Percentiles rank a stretch among this genome's conserved stretches.
These are phyloP conservation scores for Tetrastigma voinierianum DNA, from an alignment of 164 flowering plant species.

Conservation along the genomic window DNA sequence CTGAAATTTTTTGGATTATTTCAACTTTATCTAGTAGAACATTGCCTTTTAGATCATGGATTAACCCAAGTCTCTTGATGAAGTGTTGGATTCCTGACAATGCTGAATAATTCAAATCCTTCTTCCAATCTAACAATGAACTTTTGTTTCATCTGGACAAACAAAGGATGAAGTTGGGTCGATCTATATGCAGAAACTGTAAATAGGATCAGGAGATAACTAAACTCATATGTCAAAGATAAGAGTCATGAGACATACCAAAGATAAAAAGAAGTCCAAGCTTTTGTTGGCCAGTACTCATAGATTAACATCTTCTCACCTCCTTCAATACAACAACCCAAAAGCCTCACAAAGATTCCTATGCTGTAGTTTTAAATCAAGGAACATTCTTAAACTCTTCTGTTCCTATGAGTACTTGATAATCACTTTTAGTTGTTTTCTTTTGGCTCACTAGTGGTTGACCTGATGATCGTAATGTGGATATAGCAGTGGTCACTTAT, in stretches of 20 bases:
- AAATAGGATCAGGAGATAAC: too few species aligned
- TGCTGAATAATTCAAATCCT: slow-evolving; percentile 27
- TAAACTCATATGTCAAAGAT: background rate
- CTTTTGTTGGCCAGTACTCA: slow-evolving; percentile 41
- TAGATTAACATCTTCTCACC: slow-evolving; percentile 43
- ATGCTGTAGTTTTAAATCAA: slow-evolving; percentile 47
- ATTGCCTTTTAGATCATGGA: slow-evolving; percentile 44
- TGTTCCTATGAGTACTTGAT: slow-evolving; percentile 32
- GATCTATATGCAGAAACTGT: too few species aligned
- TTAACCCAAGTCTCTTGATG: slow-evolving; percentile 45
- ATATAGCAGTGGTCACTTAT: background rate
- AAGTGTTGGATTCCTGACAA: slow-evolving; percentile 39
- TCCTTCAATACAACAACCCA: slow-evolving; percentile 39
- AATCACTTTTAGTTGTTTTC: slow-evolving; percentile 43
- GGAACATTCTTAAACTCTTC: slow-evolving; percentile 44
- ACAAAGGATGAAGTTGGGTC: too few species aligned
- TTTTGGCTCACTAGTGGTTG: slow-evolving; percentile 24
- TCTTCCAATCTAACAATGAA: slow-evolving; percentile 27
- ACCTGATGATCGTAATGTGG: slow-evolving; percentile 19
- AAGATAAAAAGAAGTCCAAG: slow-evolving; percentile 37
- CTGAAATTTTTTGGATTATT: slow-evolving; percentile 43
- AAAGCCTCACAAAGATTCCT: slow-evolving; percentile 37
- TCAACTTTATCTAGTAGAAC: slow-evolving; percentile 30
- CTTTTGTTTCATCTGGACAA: slow-evolving; percentile 27
- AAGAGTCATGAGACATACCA: slow-evolving; percentile 22